A percentile compares a stretch with the other conserved stretches of the same genome.
These are phyloP conservation scores for Euphorbia pulcherrima DNA, from an alignment of 345 rosid species.

Conservation along the genomic window DNA sequence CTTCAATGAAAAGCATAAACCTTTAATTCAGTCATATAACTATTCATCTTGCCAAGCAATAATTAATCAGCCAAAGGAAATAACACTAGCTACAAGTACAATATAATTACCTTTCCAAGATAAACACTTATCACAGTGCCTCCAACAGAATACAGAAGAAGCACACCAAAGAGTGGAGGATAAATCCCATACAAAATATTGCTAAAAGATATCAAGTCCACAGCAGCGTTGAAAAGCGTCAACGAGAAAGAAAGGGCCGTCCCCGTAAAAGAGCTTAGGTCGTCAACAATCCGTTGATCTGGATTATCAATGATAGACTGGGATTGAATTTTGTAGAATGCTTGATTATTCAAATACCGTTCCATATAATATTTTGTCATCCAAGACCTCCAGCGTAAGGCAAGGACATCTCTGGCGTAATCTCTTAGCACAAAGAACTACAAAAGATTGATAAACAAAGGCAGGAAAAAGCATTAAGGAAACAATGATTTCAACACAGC, in stretches of 20 bases:
- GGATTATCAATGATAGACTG: slow-evolving; percentile 91
- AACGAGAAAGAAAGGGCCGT: slow-evolving; percentile 86
- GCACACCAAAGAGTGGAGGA: slow-evolving; percentile 80
- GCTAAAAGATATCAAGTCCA: slow-evolving; percentile 91
- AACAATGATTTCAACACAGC: background rate
- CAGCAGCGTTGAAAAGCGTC: slow-evolving; percentile 70
- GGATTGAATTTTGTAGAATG: slow-evolving; percentile 90
- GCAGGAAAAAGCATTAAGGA: background rate
- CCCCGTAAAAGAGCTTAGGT: slow-evolving; percentile 80
- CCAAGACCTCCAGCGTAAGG: slow-evolving; percentile 96
- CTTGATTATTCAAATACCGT: slow-evolving; percentile 64
- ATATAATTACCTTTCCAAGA: slow-evolving; percentile 67
- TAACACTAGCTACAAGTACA: background rate
- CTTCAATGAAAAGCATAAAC: slow-evolving; percentile 40
- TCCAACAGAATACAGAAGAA: slow-evolving; percentile 73
- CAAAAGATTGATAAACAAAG: slow-evolving; percentile 7
- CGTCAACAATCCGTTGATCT: slow-evolving; percentile 93
- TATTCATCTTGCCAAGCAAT: background rate
- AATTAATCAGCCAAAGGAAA: background rate
- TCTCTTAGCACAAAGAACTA: slow-evolving; percentile 94
- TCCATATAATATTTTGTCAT: slow-evolving; percentile 85
- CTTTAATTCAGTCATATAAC: slow-evolving; percentile 5
- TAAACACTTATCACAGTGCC: slow-evolving; percentile 80
- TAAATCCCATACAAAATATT: slow-evolving; percentile 86
- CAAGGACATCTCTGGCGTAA: slow-evolving; percentile 74